Base-by-base conservation (phyloP, 192 early-diverging fungal species). In the Umbelopsis sp. region DNA sequence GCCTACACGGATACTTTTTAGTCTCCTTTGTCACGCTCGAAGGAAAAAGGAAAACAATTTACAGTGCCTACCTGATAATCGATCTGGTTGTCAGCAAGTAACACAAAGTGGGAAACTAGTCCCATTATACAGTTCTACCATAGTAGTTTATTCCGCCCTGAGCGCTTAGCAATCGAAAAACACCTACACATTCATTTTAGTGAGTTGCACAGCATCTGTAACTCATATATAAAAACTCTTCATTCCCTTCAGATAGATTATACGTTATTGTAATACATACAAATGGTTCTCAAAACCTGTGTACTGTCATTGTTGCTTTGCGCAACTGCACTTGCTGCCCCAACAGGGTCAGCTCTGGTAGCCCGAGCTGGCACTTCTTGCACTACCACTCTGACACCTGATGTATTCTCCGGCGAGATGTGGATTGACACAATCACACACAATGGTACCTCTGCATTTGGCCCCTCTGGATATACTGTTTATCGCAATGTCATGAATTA, bases 401-500 rank as follows among this genome's bases (percentile, higher is more conserved):
- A 26, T 34, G 56, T 62, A 17, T 62, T 62, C 56, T 62, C 56
- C 14, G 56, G 56, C 16, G 56, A 62, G 34, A 62, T 62, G 56
- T 62, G 56, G 56, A 62, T 62, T 29, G 3, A 62, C 31, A 36
- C 14, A 11, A 62, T 62, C 3, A 12, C 9, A 20, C 56, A 62
- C 31, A 62, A 62, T 12, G 56, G 56, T 62, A 62, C 56, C 31
- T 31, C 56, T 16, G 56, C 29, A 1, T 62, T 32, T 34, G 56
- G 56, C 11, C 56, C 56, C 0, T 62, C 56, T 32, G 56, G 56
- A 0, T 80, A 81, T 52, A 25, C 77, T 2, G 72, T 80, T 2
- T 80, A 71, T 49, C 78, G 79, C 21, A 71, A 74, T 45, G 71
- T 72, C 26, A 72, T 44, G 44, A 26, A 74, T 36, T 74, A 24